Evolutionary conservation across 306 rosid genomes (phyloP).

Genomic region (Betula pendula): DNA sequence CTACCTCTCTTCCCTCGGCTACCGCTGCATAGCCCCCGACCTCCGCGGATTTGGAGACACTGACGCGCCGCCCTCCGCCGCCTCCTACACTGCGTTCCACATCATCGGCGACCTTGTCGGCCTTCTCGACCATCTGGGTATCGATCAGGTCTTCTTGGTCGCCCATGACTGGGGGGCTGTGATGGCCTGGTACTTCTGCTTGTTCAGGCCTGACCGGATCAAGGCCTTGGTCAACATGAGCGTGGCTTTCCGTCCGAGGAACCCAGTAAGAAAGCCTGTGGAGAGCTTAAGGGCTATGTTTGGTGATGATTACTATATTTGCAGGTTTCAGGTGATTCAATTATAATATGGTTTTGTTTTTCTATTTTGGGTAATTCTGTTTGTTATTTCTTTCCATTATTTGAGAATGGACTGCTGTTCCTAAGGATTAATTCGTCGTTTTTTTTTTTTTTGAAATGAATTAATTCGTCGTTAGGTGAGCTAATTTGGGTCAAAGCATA

Average conservation of each 20-base stretch:
- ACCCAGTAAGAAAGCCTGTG: slow-evolving; percentile 38
- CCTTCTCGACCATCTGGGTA: slow-evolving; percentile 50
- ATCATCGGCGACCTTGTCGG: slow-evolving; percentile 65
- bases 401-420: not conserved
- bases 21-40: no score
- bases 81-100: no score
- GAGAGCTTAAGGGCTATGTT: slow-evolving; percentile 31
- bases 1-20: no score
- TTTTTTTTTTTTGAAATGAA: no score
- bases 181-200: slow-evolving; percentile 62
- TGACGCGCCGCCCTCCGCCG: no score
- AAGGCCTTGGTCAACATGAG: slow-evolving; percentile 75
- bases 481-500: not conserved
- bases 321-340: slow-evolving; percentile 68
- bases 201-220: slow-evolving; percentile 57
- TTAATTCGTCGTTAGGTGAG: not conserved
- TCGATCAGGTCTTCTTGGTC: slow-evolving; percentile 58
- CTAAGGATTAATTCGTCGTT: not conserved
- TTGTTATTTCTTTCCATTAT: not conserved
- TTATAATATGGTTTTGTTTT: not conserved
- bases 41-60: no score
- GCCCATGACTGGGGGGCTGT: slow-evolving; percentile 76
- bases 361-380: not conserved
- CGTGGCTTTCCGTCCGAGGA: slow-evolving; percentile 41
- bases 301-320: slow-evolving; percentile 63